These are phyloP conservation scores for Coffea canephora DNA, from an alignment of 257 asterid genomes.

Conservation along the genomic window DNA sequence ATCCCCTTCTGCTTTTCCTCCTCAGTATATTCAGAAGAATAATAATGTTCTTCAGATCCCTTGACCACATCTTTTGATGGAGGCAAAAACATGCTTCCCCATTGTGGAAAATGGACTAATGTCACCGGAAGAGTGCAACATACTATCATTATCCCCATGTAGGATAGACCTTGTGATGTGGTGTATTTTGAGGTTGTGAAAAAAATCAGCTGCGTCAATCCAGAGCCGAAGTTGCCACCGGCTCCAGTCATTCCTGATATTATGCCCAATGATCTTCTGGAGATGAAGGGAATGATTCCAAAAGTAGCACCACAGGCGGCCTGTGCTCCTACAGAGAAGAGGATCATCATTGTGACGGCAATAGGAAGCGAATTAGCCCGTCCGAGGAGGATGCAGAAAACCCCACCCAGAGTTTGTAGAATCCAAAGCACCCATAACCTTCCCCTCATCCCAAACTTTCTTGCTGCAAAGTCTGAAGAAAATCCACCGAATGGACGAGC, in stretches of 20 bases:
- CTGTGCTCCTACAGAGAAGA: slow-evolving; percentile 56
- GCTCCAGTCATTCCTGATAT: slow-evolving; percentile 47
- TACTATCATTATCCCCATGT: slow-evolving; percentile 53
- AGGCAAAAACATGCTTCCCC: slow-evolving; percentile 52
- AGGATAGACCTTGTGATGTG: slow-evolving; percentile 34
- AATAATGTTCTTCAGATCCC: slow-evolving; percentile 38
- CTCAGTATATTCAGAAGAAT: slow-evolving; percentile 30
- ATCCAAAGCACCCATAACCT: slow-evolving; percentile 60
- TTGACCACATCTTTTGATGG: slow-evolving; percentile 23
- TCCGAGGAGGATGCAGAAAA: slow-evolving; percentile 50
- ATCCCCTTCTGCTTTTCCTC: slow-evolving; percentile 43
- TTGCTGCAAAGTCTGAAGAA: slow-evolving; percentile 46
- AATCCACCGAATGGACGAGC: slow-evolving; percentile 63
- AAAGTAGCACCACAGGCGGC: slow-evolving; percentile 53
- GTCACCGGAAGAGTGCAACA: slow-evolving; percentile 45
- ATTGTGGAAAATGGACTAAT: slow-evolving; percentile 46
- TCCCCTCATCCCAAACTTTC: slow-evolving; percentile 61
- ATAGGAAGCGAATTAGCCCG: slow-evolving; percentile 35
- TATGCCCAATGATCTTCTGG: slow-evolving; percentile 45
- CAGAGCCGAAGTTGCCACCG: slow-evolving; percentile 46
- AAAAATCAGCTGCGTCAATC: slow-evolving; percentile 40
- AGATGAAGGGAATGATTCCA: slow-evolving; percentile 45
- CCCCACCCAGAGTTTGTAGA: slow-evolving; percentile 56
- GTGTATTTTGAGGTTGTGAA: slow-evolving; percentile 31
- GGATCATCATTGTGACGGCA: slow-evolving; percentile 51